Percentiles rank a stretch among this genome's conserved stretches.
Evolutionary conservation across 73 alveolate species (phyloP).

Genomic region (Stentor coeruleus): DNA sequence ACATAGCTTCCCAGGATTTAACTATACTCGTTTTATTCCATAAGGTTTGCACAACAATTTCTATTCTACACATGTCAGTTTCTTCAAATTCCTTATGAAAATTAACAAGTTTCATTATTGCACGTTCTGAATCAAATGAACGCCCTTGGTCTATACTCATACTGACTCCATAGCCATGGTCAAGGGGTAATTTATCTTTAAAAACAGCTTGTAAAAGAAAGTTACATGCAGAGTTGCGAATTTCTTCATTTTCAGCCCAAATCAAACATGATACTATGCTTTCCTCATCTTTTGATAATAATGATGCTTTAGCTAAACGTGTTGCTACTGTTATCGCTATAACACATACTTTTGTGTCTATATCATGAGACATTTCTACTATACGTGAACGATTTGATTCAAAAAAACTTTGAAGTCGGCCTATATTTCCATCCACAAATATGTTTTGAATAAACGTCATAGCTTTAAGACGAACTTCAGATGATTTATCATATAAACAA

Average conservation of each 20-base stretch:
- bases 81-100: not conserved
- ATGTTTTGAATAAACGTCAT: not conserved
- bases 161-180: not conserved
- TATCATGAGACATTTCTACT: conserved; percentile 15
- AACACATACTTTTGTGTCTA: conserved; percentile 6
- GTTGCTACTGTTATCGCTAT: conserved; percentile 1
- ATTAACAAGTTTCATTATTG: not conserved
- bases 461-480: conserved; percentile 1
- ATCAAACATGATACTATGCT: not conserved
- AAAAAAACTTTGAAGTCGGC: not conserved
- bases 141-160: conserved; percentile 8
- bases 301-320: not conserved
- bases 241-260: conserved; percentile 11
- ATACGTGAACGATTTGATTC: not conserved
- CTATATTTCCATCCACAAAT: not conserved
- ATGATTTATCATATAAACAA: not conserved
- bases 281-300: not conserved
- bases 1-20: conserved; percentile 15
- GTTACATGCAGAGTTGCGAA: conserved; percentile 1
- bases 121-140: not conserved
- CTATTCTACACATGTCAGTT: conserved; percentile 3
- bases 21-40: conserved; percentile 12
- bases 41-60: not conserved
- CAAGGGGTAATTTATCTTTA: not conserved
- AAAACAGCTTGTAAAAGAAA: not conserved